Percentiles rank a stretch among this genome's conserved stretches.
Evolutionary conservation across 139 green algal genomes (phyloP).

Genomic region (Coelastrella sp.): DNA sequence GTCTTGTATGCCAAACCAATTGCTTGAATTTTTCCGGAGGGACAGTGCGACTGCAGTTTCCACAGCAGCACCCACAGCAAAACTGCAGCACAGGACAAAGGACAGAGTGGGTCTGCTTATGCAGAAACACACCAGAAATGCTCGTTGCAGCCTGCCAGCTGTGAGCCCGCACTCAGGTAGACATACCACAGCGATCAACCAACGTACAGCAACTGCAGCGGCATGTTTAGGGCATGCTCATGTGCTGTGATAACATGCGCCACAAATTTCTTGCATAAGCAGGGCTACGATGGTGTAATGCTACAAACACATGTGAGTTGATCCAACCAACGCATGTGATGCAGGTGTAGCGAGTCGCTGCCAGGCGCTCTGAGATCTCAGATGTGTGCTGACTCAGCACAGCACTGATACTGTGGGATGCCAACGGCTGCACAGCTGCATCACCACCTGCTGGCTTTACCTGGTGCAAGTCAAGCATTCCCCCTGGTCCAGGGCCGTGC

Average conservation of each 20-base stretch:
- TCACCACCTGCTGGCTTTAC: not conserved
- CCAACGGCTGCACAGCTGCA: not conserved
- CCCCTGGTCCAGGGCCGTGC: not conserved
- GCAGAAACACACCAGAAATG: not conserved
- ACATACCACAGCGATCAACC: too few relatives aligned
- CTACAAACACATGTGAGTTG: too few relatives aligned
- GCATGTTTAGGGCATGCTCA: too few relatives aligned
- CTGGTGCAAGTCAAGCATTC: not conserved
- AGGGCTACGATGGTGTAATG: too few relatives aligned
- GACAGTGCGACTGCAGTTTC: not conserved
- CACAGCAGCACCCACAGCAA: not conserved
- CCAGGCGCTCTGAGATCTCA: not conserved
- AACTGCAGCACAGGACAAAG: not conserved
- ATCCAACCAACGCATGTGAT: too few relatives aligned
- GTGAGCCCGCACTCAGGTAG: not conserved
- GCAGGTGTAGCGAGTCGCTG: too few relatives aligned
- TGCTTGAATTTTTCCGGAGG: not conserved
- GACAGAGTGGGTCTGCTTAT: not conserved
- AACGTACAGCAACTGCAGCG: too few relatives aligned
- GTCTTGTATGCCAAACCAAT: not conserved
- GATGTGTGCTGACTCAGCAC: not conserved
- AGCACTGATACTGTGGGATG: not conserved
- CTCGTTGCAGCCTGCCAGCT: not conserved
- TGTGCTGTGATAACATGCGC: too few relatives aligned
- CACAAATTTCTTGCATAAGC: too few relatives aligned